These are phyloP conservation scores for Leptographium lundbergii DNA, from an alignment of 2,329 filamentous ascomycete genomes.

Conservation along the genomic window DNA sequence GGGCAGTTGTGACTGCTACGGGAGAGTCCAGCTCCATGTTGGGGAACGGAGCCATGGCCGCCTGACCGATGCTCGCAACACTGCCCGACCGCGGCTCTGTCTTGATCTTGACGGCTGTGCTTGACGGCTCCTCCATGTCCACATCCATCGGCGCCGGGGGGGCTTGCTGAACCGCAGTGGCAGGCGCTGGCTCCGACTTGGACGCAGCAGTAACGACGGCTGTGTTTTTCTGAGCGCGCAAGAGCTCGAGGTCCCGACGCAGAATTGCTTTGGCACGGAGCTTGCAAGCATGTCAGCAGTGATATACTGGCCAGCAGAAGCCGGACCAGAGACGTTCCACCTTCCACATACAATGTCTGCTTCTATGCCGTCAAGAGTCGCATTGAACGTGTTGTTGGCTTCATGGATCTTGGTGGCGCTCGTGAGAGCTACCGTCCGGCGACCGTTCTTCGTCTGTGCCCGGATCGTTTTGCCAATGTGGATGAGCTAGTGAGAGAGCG, in stretches of 20 bases:
- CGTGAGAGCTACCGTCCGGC: conserved; percentile 22
- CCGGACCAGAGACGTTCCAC: neutral
- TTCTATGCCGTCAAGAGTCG: conserved; percentile 43
- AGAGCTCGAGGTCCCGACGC: conserved; percentile 37
- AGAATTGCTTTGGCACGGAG: conserved; percentile 41
- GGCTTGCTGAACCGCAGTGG: conserved; percentile 9
- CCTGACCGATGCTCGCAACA: neutral
- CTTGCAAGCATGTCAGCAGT: conserved; percentile 16
- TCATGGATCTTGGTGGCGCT: conserved; percentile 31
- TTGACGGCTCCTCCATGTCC: conserved; percentile 16
- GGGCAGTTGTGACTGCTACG: neutral
- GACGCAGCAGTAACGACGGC: conserved; percentile 10
- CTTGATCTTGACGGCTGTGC: conserved; percentile 18
- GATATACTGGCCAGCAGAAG: neutral
- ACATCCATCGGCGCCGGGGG: conserved; percentile 17
- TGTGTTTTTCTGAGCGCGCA: conserved; percentile 19
- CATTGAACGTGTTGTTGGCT: conserved; percentile 35
- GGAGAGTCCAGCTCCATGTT: conserved; percentile 40
- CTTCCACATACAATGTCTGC: conserved; percentile 36
- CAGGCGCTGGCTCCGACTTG: conserved; percentile 2
- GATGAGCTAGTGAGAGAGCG: conserved; percentile 31
- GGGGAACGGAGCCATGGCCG: conserved; percentile 36
- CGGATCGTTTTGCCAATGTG: conserved; percentile 46
- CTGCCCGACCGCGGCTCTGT: conserved; percentile 20
- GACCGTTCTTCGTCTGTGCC: conserved; percentile 31